Percentiles rank a stretch among this genome's conserved stretches.
Evolutionary conservation across 805 yeast genomes (phyloP).

Genomic region (Lipomyces lipofer): DNA sequence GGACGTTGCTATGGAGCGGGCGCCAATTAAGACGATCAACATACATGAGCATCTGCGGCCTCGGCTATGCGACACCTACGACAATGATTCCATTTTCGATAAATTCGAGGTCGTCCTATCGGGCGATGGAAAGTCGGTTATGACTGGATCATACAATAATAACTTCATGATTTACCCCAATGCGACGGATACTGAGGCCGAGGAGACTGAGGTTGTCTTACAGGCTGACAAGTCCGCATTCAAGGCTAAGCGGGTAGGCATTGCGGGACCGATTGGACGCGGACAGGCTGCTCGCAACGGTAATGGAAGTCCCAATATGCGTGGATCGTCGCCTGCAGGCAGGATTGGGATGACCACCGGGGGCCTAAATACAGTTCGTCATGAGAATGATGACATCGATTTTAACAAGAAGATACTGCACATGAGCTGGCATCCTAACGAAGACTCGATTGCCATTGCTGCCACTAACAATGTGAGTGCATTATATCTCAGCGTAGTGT

Average conservation of each 20-base stretch:
- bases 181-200: conserved; percentile 39
- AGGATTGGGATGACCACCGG: conserved; percentile 45
- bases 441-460: conserved; percentile 95
- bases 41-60: conserved; percentile 95
- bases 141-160: conserved; percentile 97
- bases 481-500: not conserved
- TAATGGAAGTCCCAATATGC: conserved; percentile 40
- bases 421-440: conserved; percentile 97
- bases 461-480: conserved; percentile 82
- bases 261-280: conserved; percentile 47
- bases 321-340: conserved; percentile 28
- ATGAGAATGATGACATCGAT: conserved; percentile 80
- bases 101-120: conserved; percentile 95
- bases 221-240: conserved; percentile 99
- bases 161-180: conserved; percentile 96
- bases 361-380: conserved; percentile 43
- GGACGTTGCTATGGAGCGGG: conserved; percentile 97
- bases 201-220: conserved; percentile 67
- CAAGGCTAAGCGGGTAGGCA: conserved; percentile 68
- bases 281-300: conserved; percentile 18
- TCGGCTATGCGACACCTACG: conserved; percentile 93
- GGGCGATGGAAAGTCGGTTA: conserved; percentile 87
- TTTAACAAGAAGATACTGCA: conserved; percentile 93
- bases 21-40: conserved; percentile 90
- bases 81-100: conserved; percentile 96